Conservation (phyloP, 768 basidiomycete genomes). For the Termitomyces titanicus region DNA sequence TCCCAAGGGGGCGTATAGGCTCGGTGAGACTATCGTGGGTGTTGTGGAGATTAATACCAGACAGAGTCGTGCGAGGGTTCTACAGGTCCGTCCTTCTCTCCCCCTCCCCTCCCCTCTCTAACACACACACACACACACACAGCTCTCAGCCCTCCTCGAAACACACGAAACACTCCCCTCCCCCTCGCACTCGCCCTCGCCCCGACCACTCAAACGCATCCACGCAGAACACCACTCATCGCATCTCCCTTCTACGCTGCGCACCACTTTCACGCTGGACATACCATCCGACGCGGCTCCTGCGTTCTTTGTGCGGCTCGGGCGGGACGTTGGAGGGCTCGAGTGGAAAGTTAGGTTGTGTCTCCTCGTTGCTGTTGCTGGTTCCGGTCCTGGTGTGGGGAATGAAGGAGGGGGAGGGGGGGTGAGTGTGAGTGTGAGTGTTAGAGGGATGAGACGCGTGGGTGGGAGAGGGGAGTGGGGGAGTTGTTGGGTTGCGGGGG, state of each 20-base stretch:
- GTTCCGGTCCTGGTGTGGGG: conserved; percentile 42
- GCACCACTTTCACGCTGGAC: conserved; percentile 85
- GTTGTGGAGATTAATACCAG: conserved; percentile 84
- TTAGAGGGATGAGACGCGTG: conserved; percentile 53
- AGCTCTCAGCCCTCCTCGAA: conserved; percentile 89
- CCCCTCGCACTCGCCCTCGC: conserved; percentile 41
- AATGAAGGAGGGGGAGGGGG: conserved; percentile 48
- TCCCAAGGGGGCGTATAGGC: conserved; percentile 84
- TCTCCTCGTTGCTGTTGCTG: conserved; percentile 75
- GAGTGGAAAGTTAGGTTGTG: conserved; percentile 89
- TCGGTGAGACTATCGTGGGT: conserved; percentile 90
- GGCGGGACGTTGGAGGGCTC: conserved; percentile 60
- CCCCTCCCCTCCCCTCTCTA: not conserved
- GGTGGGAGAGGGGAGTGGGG: conserved; percentile 72
- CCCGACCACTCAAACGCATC: conserved; percentile 60
- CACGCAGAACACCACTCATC: conserved; percentile 87
- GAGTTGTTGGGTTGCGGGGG: conserved; percentile 53
- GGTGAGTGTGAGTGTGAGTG: conserved; percentile 43
- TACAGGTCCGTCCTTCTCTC: conserved; percentile 58
- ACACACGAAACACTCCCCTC: conserved; percentile 82
- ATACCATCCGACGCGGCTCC: conserved; percentile 92
- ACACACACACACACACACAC: not conserved
- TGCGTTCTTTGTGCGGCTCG: conserved; percentile 68
- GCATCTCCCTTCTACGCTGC: conserved; percentile 65
- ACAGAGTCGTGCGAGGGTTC: conserved; percentile 65